A percentile compares a stretch with the other conserved stretches of the same genome.
Evolutionary conservation across 2,329 filamentous ascomycete species (phyloP).

Genomic region (Diaporthe destruens): DNA sequence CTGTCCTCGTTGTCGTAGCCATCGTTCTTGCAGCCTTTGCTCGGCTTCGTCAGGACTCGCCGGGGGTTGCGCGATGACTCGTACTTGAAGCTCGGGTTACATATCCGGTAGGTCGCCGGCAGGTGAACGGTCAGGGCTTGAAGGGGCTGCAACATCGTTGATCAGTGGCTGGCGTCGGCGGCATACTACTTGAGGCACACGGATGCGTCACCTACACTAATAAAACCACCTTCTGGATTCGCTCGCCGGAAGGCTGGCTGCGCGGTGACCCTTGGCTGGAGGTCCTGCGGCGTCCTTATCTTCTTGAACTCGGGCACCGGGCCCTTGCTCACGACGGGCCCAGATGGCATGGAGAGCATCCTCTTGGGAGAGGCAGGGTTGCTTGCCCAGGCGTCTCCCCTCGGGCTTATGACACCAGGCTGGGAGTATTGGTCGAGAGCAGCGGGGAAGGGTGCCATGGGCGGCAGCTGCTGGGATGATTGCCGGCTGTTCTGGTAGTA

Average conservation of each 20-base stretch:
- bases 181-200: slow-evolving; percentile 21
- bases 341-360: slow-evolving; percentile 60
- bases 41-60: slow-evolving; percentile 95
- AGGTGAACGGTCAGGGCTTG: slow-evolving; percentile 95
- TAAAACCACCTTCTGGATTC: slow-evolving; percentile 96
- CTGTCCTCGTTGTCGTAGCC: slow-evolving; percentile 99
- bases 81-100: slow-evolving; percentile 98
- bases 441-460: slow-evolving; percentile 77
- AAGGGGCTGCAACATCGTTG: slow-evolving; percentile 73
- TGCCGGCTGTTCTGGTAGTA: slow-evolving; percentile 65
- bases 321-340: slow-evolving; percentile 65
- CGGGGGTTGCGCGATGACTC: slow-evolving; percentile 97
- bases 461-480: slow-evolving; percentile 75
- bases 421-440: slow-evolving; percentile 80
- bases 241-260: slow-evolving; percentile 94
- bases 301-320: slow-evolving; percentile 91
- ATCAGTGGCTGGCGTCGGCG: slow-evolving; percentile 23
- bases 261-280: slow-evolving; percentile 84
- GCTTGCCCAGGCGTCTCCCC: slow-evolving; percentile 64
- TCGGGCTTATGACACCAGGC: slow-evolving; percentile 75
- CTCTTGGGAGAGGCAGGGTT: slow-evolving; percentile 71
- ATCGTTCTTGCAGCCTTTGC: slow-evolving; percentile 98
- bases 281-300: slow-evolving; percentile 77
- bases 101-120: slow-evolving; percentile 96
- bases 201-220: slow-evolving; percentile 76